Percentiles rank a stretch among this genome's conserved stretches.
These are phyloP conservation scores for Thozetella sp. DNA, from an alignment of 495 filamentous ascomycete species.

Conservation along the genomic window DNA sequence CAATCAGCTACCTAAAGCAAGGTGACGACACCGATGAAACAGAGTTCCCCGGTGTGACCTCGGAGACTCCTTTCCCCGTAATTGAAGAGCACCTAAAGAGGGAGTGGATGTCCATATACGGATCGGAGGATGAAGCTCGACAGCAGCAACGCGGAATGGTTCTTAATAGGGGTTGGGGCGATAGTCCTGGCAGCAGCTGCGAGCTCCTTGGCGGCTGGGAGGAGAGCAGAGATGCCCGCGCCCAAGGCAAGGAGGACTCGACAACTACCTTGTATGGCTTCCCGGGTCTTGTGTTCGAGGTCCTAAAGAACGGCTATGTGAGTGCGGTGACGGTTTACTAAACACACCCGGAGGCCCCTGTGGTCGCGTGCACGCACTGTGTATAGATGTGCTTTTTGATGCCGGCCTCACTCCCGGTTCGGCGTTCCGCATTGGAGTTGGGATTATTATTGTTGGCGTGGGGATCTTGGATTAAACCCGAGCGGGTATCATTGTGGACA, in stretches of 20 bases:
- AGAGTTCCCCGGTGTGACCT: conserved; percentile 48
- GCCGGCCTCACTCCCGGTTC: too few species aligned
- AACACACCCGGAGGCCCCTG: conserved; percentile 36
- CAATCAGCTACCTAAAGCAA: conserved; percentile 59
- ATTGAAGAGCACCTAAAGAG: conserved; percentile 66
- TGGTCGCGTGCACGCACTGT: not conserved
- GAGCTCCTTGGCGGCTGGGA: conserved; percentile 92
- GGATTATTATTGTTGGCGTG: too few species aligned
- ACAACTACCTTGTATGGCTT: conserved; percentile 93
- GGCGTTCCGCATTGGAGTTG: too few species aligned
- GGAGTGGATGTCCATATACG: conserved; percentile 71
- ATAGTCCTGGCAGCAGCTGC: conserved; percentile 87
- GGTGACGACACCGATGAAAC: conserved; percentile 11
- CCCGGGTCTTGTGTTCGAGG: conserved; percentile 92
- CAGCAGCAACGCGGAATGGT: conserved; percentile 79
- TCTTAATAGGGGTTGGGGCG: conserved; percentile 85
- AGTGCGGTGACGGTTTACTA: conserved; percentile 80
- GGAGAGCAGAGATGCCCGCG: conserved; percentile 58
- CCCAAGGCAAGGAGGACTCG: conserved; percentile 61
- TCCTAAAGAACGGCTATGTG: conserved; percentile 88
- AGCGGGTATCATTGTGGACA: too few species aligned
- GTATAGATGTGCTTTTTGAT: too few species aligned
- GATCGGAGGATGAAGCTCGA: conserved; percentile 60
- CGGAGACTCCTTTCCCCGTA: conserved; percentile 76
- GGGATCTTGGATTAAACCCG: too few species aligned